phyloP scores from a whole-genome alignment of 148 eudicot genomes.

The Fagopyrum homotropicum region DNA sequence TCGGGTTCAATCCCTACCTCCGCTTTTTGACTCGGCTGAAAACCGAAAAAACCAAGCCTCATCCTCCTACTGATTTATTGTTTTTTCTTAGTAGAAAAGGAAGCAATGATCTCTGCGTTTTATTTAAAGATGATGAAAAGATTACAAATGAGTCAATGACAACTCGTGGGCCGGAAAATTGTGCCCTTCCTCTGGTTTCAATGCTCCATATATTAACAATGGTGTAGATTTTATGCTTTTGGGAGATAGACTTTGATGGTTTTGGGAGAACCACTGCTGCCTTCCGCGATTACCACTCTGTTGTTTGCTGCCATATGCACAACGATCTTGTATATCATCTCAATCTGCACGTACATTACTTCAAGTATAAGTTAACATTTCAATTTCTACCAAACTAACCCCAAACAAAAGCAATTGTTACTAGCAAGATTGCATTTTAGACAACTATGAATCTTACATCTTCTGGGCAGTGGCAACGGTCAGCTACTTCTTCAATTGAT shows the following conservation, averaged over 20 bases:
- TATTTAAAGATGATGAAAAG: too few relatives aligned
- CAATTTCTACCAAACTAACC: neutral
- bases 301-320: conserved; percentile 97
- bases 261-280: conserved; percentile 85
- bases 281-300: conserved; percentile 82
- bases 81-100: too few relatives aligned
- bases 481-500: conserved; percentile 84
- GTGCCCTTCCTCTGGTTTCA: too few relatives aligned
- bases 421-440: neutral
- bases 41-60: too few relatives aligned
- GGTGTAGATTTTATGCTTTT: conserved; percentile 27
- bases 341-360: conserved; percentile 46
- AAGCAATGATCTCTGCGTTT: too few relatives aligned
- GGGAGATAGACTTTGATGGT: conserved; percentile 82
- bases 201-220: too few relatives aligned
- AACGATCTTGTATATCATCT: conserved; percentile 88
- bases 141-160: too few relatives aligned
- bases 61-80: too few relatives aligned
- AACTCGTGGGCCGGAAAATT: too few relatives aligned
- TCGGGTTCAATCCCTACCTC: too few relatives aligned
- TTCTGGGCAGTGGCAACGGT: conserved; percentile 80
- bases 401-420: neutral
- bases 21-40: too few relatives aligned
- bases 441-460: conserved; percentile 34
- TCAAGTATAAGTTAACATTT: neutral